phyloP scores from a whole-genome alignment of 257 asterid genomes.

The Gentiana dahurica region DNA sequence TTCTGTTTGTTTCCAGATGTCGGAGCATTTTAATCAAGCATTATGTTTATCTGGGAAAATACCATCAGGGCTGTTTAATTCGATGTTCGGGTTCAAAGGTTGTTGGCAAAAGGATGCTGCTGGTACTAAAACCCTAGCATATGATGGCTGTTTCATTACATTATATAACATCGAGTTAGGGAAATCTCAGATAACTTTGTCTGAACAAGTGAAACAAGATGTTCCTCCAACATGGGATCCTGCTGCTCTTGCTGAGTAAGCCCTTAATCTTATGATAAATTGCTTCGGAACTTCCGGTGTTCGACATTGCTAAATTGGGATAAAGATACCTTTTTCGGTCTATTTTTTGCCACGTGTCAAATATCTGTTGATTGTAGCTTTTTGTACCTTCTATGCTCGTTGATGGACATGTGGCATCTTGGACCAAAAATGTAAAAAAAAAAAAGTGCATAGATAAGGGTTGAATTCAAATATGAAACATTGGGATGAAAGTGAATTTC shows the following conservation, averaged over 20 bases:
- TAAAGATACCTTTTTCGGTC: no score
- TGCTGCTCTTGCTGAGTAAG: slow-evolving; percentile 82
- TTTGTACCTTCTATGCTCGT: no score
- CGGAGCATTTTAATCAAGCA: slow-evolving; percentile 77
- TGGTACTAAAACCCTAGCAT: slow-evolving; percentile 65
- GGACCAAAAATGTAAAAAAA: no score
- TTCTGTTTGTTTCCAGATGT: slow-evolving; percentile 46
- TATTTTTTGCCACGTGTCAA: no score
- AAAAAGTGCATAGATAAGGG: no score
- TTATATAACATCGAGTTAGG: slow-evolving; percentile 79
- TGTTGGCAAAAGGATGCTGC: slow-evolving; percentile 92
- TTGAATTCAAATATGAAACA: no score
- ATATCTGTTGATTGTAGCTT: no score
- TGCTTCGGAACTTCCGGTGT: no score
- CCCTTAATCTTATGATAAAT: slow-evolving; percentile 7
- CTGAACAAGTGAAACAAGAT: slow-evolving; percentile 58
- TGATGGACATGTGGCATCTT: no score
- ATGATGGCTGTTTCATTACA: slow-evolving; percentile 84
- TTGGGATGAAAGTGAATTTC: no score
- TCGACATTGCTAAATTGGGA: no score
- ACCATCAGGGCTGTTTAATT: slow-evolving; percentile 77
- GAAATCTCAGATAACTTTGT: slow-evolving; percentile 50
- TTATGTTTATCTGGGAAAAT: slow-evolving; percentile 72
- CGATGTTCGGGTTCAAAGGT: slow-evolving; percentile 80
- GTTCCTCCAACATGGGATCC: slow-evolving; percentile 92